These are phyloP conservation scores for Globisporangium heterothallicum DNA, from an alignment of 352 stramenopile genomes.

Conservation along the genomic window DNA sequence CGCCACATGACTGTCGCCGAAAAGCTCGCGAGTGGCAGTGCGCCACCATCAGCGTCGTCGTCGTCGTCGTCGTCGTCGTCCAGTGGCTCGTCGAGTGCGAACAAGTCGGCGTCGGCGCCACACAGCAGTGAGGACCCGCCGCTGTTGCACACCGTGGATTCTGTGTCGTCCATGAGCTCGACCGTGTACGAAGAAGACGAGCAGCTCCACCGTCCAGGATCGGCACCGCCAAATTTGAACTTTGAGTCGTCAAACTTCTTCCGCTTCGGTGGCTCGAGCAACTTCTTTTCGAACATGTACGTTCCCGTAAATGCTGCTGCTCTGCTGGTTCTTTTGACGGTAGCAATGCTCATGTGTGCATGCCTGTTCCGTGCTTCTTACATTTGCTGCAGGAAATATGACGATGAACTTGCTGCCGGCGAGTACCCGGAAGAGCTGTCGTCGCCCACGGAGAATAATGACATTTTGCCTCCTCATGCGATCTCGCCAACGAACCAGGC, in stretches of 20 bases:
- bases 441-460: constrained; percentile 25
- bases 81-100: neutral
- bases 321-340: neutral
- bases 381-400: constrained; percentile 34
- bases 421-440: constrained; percentile 4
- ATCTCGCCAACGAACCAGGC: constrained; percentile 44
- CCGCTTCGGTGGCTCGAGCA: constrained; percentile 28
- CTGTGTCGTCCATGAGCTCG: constrained; percentile 18
- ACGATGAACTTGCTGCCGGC: constrained; percentile 18
- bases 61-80: neutral
- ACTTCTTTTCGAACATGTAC: constrained; percentile 45
- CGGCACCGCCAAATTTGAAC: constrained; percentile 17
- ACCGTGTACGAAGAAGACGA: constrained; percentile 25
- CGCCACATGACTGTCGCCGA: neutral
- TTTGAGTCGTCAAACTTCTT: constrained; percentile 50
- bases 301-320: neutral
- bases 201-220: constrained; percentile 14
- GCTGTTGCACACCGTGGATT: constrained; percentile 17
- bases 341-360: neutral
- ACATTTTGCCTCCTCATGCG: constrained; percentile 22
- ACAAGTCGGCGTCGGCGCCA: constrained; percentile 4
- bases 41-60: neutral
- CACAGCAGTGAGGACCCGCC: constrained; percentile 11
- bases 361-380: neutral
- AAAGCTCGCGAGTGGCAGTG: neutral